Evolutionary conservation across 176 grass and related monocot genomes (phyloP), one percentile per base, ranked within the genome.

Genomic region (Musa itinerans): DNA sequence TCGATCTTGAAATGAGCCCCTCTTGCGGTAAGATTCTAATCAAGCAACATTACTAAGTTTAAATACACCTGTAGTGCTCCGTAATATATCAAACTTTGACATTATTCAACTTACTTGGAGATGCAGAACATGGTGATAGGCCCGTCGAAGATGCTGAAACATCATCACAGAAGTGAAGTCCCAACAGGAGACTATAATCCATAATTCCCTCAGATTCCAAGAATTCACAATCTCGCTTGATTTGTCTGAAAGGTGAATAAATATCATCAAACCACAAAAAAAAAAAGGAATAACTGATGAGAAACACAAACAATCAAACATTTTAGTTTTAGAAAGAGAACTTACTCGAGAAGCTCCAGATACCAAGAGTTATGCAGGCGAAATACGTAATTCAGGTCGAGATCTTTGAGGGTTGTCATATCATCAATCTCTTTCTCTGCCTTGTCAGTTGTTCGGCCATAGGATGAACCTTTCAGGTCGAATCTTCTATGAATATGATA

Each of bases 121-220:
- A 62, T 50, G 74, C 1, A 63, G 11, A 21, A 21, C 19, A 62
- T 76, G 74, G 24, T 49, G 74, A 76, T 11, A 62, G 56, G 29
- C 74, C 14, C 9, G 56, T 50, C 19, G 9, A 61, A 50, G 56
- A 50, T 62, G 74, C 21, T 1, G 34, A 76, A 63, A 63, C 19
- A n/a, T 63, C 55, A 81, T 92, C 90, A 55, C 83, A 76, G 70
- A 97, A 97, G 68, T 97, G 93, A 83, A 97, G 76, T 81, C 93
- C 93, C 1, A 97, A 83, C 74, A 97, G 86, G 75, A 97, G 87
- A 71, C 93, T 97, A 67, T 97, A 97, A 80, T 97, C 93, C 93
- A 97, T 97, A 52, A 97, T 97, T 20, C 90, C 81, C 75, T 90
- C 90, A 0, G 83, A 81, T 79, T 97, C 93, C 81, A 97, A 80